phyloP scores from a whole-genome alignment of 2,329 filamentous ascomycete species.

The Periconia digitata region DNA sequence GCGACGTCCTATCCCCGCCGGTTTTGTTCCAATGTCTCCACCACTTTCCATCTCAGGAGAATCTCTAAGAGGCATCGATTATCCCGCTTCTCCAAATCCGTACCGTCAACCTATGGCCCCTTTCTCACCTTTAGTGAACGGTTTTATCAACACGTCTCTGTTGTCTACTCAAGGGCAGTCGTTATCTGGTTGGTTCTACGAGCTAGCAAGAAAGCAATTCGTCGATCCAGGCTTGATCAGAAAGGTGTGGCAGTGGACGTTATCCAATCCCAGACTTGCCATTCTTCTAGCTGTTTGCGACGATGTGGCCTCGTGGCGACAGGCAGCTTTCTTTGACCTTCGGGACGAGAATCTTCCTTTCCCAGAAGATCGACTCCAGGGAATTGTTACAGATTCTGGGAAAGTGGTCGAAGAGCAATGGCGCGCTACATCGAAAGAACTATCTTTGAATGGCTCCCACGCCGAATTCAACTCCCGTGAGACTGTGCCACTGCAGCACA shows the following conservation, averaged over 20 bases:
- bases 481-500: conserved; percentile 39
- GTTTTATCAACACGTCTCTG: conserved; percentile 39
- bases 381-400: conserved; percentile 42
- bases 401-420: conserved; percentile 44
- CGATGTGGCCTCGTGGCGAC: conserved; percentile 42
- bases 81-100: conserved; percentile 38
- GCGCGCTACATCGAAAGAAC: conserved; percentile 43
- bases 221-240: conserved; percentile 38
- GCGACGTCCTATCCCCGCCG: conserved; percentile 34
- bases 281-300: conserved; percentile 43
- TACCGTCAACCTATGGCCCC: conserved; percentile 33
- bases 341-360: conserved; percentile 43
- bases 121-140: conserved; percentile 36
- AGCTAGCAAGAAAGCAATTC: conserved; percentile 38
- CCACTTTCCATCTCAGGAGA: conserved; percentile 32
- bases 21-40: conserved; percentile 39
- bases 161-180: conserved; percentile 41
- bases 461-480: conserved; percentile 41
- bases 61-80: conserved; percentile 29
- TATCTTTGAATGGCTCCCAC: conserved; percentile 40
- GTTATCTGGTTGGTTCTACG: conserved; percentile 40
- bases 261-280: conserved; percentile 42
- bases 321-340: conserved; percentile 42
- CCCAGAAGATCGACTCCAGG: conserved; percentile 38
- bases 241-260: conserved; percentile 44